Evolutionary conservation across 2,329 filamentous ascomycete genomes (phyloP), one percentile per base, ranked within the genome.

Genomic region (Talaromyces albobiverticillius): DNA sequence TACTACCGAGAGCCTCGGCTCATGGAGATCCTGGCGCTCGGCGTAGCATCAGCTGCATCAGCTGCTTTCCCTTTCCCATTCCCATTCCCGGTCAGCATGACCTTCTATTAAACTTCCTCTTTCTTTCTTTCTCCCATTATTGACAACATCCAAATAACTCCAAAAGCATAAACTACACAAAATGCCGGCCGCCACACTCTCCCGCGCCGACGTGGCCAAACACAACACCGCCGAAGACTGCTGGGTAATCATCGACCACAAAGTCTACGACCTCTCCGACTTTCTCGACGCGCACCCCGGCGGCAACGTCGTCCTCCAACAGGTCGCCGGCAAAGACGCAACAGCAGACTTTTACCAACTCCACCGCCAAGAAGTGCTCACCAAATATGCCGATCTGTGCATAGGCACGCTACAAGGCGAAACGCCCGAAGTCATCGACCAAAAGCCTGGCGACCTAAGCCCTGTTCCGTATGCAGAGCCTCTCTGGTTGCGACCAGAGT

Each of bases 321-420:
- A 95, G 72, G 83, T 93, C 46, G 90, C 88, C 26, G 90, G 90
- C 58, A 81, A 84, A 61, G 90, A 95, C 67, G 89, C 90, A 48
- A 95, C 90, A 2, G 76, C 81, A 32, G 87, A 87, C 54, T 95
- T 95, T 73, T 95, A 95, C 82, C 95, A 95, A 77, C 84, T 96
- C 51, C 91, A 96, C 75, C 81, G 90, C 23, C 90, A 95, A 62
- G 90, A 95, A 72, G 89, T 95, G n/a, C 81, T 95, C 10, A 77
- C 85, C 57, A 91, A 91, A 70, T 95, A 95, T 78, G 62, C 64
- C n/a, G 75, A 80, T 63, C 81, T 95, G 16, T 87, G 83, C 71
- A 81, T 95, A 62, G 90, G 90, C 65, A 88, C 83, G 13, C 71
- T 95, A 66, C 76, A 84, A 61, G 87, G 84, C 71, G 89, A 95